Conservation (phyloP, 2,329 filamentous ascomycete species). For the Colletotrichum acutatum region DNA sequence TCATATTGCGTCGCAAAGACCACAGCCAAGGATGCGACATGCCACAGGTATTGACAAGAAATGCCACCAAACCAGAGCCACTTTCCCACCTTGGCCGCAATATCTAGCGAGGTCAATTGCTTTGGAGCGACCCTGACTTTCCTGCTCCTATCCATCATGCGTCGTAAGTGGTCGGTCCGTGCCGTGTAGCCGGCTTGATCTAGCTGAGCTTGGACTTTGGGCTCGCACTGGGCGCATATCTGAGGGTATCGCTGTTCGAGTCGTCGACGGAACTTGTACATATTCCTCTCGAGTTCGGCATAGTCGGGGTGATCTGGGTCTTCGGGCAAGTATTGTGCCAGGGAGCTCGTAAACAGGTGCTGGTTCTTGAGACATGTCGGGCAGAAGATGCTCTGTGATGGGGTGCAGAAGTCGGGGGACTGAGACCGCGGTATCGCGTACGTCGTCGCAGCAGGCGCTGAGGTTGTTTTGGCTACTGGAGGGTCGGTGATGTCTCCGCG, state of each 20-base stretch:
- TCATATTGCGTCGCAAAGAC: slow-evolving; percentile 20
- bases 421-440: slow-evolving; percentile 59
- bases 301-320: slow-evolving; percentile 76
- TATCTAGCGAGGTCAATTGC: slow-evolving; percentile 54
- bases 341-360: slow-evolving; percentile 77
- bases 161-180: slow-evolving; percentile 81
- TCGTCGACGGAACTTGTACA: slow-evolving; percentile 75
- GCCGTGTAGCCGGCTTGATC: slow-evolving; percentile 81
- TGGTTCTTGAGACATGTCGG: slow-evolving; percentile 89
- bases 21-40: slow-evolving; percentile 47
- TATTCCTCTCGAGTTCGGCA: slow-evolving; percentile 72
- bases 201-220: slow-evolving; percentile 76
- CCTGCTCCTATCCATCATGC: slow-evolving; percentile 76
- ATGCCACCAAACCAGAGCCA: slow-evolving; percentile 62
- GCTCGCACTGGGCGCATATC: slow-evolving; percentile 84
- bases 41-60: slow-evolving; percentile 62
- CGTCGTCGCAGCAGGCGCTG: slow-evolving; percentile 53
- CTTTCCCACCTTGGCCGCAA: slow-evolving; percentile 53
- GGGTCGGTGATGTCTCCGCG: slow-evolving; percentile 92
- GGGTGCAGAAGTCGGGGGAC: slow-evolving; percentile 46
- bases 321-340: slow-evolving; percentile 82
- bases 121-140: slow-evolving; percentile 55
- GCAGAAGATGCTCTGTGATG: slow-evolving; percentile 68
- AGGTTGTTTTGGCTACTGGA: slow-evolving; percentile 69
- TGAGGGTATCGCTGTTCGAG: slow-evolving; percentile 89